Base-by-base conservation (phyloP, 176 grass and related monocot species). In the Carex myosuroides region DNA sequence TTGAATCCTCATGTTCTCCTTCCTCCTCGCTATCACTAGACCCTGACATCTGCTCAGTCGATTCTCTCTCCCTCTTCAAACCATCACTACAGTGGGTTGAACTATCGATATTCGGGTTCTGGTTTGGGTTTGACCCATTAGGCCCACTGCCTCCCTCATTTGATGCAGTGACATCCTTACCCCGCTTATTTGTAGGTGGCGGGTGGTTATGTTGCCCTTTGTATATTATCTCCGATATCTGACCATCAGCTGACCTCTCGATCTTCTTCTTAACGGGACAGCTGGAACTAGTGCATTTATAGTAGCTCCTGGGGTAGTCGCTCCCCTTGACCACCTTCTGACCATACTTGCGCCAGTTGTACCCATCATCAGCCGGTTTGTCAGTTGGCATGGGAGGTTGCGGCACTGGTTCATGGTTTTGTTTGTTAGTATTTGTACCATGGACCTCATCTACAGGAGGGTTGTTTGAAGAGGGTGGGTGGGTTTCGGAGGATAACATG, bases 301-400 rank as follows among this genome's bases (percentile, higher is more conserved):
- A 79, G 82, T 21, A 73, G 5, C 83, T 89, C 71, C 92, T 87
- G 61, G 92, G 92, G 37, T 80, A 82, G 58, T 90, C 85, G 64
- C 87, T 91, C 79, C 89, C 92, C 82, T 89, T 87, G 35, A 91
- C 87, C 76, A 87, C 70, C 55, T 94, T 91, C 22, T 94, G 92
- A 53, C 89, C 92, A 63, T 94, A 94, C 59, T 94, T 94, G 17
- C 89, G 86, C 92, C 92, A 94, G 74, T 90, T 89, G 42, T 89
- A 94, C 61, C 92, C 92, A 83, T 94, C 92, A 12, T 89, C 85
- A 2, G 81, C 60, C 12, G 81, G 81, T 41, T 83, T 83, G 41
- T 83, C 81, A 69, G 61, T 52, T 30, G 32, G 60, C 9, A 66
- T 4, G 5, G 24, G 39, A 50, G 73, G 73, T 78, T 9, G 50